Percentiles rank a stretch among this genome's conserved stretches.
These are phyloP conservation scores for Saccharomyces uvarum DNA, from an alignment of 1,139 yeast species.

Conservation along the genomic window DNA sequence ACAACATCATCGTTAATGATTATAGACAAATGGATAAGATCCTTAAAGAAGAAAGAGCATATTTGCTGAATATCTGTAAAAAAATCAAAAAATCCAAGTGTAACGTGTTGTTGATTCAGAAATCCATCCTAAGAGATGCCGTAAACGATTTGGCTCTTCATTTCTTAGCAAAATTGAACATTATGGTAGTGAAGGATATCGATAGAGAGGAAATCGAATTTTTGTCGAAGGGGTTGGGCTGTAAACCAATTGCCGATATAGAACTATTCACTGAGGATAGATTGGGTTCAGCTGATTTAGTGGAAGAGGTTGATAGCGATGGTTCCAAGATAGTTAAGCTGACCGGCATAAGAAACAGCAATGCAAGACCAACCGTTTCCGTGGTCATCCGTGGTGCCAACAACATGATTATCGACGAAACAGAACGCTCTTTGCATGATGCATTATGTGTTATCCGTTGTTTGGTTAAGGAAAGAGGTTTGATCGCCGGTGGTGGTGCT, in stretches of 20 bases:
- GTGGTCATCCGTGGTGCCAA: constrained; percentile 95
- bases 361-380: constrained; percentile 69
- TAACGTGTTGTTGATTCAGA: constrained; percentile 87
- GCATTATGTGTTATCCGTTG: constrained; percentile 96
- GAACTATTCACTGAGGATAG: constrained; percentile 90
- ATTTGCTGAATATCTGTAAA: constrained; percentile 86
- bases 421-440: constrained; percentile 94
- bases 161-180: constrained; percentile 83
- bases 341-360: constrained; percentile 61
- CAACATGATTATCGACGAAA: constrained; percentile 79
- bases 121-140: constrained; percentile 92
- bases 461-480: constrained; percentile 84
- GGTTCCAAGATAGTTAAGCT: constrained; percentile 89
- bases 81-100: constrained; percentile 95
- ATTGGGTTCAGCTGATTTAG: constrained; percentile 81
- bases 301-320: constrained; percentile 86
- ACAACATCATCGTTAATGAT: constrained; percentile 92
- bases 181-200: constrained; percentile 88
- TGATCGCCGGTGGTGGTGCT: constrained; percentile 99
- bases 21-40: constrained; percentile 99
- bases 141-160: constrained; percentile 94
- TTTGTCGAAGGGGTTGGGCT: constrained; percentile 81
- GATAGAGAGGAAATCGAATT: constrained; percentile 97
- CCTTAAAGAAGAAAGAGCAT: constrained; percentile 93
- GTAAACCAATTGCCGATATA: constrained; percentile 93